These are phyloP conservation scores for Cadophora sp. DNA, from an alignment of 2,329 filamentous ascomycete genomes.

Conservation along the genomic window DNA sequence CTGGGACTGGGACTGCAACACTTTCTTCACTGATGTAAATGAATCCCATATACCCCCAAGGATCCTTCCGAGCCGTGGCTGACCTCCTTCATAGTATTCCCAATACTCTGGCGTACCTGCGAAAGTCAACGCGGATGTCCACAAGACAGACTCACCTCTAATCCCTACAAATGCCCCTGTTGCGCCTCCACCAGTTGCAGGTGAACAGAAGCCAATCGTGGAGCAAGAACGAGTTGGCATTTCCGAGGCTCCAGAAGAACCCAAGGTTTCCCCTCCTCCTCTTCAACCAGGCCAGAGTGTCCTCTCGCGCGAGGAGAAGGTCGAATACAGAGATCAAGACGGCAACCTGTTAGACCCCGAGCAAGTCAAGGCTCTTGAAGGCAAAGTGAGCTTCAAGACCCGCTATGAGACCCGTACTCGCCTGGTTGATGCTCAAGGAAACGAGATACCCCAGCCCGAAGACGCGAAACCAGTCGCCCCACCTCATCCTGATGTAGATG, in stretches of 20 bases:
- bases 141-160: constrained; percentile 41
- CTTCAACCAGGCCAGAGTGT: constrained; percentile 39
- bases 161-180: constrained; percentile 39
- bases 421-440: constrained; percentile 79
- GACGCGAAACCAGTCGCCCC: constrained; percentile 39
- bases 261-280: constrained; percentile 35
- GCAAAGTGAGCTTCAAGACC: constrained; percentile 95
- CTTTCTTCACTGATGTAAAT: constrained; percentile 86
- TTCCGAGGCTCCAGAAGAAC: constrained; percentile 40
- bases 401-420: constrained; percentile 94
- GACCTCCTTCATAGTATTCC: constrained; percentile 43
- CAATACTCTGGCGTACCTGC: constrained; percentile 43
- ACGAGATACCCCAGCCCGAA: constrained; percentile 62
- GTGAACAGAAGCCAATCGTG: constrained; percentile 40
- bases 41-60: constrained; percentile 37
- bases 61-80: constrained; percentile 35
- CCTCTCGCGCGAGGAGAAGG: constrained; percentile 70
- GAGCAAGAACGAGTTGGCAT: constrained; percentile 37
- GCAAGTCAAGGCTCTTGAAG: constrained; percentile 82
- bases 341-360: constrained; percentile 87
- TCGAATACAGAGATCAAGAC: constrained; percentile 95
- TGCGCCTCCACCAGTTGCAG: constrained; percentile 32
- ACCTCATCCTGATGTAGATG: constrained; percentile 55
- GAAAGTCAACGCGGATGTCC: constrained; percentile 36
- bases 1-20: constrained; percentile 99